Evolutionary conservation across 1,284 basidiomycete species (phyloP), one percentile per base, ranked within the genome.

Genomic region (Pyrrhoderma noxium): DNA sequence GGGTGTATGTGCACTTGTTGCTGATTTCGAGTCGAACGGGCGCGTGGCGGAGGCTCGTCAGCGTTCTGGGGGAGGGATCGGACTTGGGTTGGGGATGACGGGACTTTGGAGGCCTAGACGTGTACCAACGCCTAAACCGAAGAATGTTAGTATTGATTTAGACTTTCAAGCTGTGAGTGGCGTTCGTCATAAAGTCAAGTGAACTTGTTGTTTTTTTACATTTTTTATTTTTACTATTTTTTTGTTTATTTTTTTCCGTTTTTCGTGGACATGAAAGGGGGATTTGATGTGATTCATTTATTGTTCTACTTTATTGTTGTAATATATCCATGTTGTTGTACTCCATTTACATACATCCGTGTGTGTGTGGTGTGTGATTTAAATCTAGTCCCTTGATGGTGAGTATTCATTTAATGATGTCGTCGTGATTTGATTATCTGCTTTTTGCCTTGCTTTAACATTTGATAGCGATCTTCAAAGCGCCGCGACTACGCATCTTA

Each of bases 401-500:
- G n/a, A n/a, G n/a, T n/a, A n/a, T n/a, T n/a, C n/a, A n/a, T n/a
- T n/a, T n/a, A n/a, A n/a, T n/a, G n/a, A n/a, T n/a, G n/a, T n/a
- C n/a, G n/a, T n/a, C n/a, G 27, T 31, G 27, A 31, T 45, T 23
- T 19, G 7, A 9, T 5, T 22, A 45, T 45, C 8, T 21, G n/a
- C 8, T 18, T n/a, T 39, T 37, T 39, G 16, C 14, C 16, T 3
- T 41, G 21, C 16, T 16, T 44, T 45, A 55, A 18, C 67, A 67
- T 58, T 64, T 68, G 47, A 72, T 63, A 8, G 62, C 65, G 43
- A 73, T 70, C 63, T 73, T 72, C 41, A 72, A 49, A 13, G 70
- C 69, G 4, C 54, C 58, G 9, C 69, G 64, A 56, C 66, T 68
- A 62, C 70, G 75, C 74, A 82, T 77, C 70, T 77, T 79, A 64